Evolutionary conservation across 257 asterid genomes (phyloP).

Genomic region (Lithospermum erythrorhizon): DNA sequence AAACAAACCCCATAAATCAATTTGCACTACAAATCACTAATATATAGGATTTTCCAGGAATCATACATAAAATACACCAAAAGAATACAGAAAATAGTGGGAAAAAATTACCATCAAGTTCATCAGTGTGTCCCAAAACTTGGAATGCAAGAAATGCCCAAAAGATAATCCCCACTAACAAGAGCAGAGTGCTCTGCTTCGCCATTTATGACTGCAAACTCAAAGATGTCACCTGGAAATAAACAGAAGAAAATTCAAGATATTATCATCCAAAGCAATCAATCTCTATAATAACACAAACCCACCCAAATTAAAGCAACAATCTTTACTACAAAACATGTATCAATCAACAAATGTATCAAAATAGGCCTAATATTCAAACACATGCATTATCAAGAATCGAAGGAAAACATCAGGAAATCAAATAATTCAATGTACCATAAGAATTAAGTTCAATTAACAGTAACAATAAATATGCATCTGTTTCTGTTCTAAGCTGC

Average conservation of each 20-base stretch:
- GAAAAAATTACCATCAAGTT: constrained; percentile 37
- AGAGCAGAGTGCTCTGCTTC: constrained; percentile 13
- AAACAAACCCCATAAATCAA: neutral
- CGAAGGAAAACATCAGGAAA: neutral
- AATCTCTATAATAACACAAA: neutral
- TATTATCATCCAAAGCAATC: too few species aligned
- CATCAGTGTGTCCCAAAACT: constrained; percentile 43
- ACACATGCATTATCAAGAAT: neutral
- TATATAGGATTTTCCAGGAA: too few species aligned
- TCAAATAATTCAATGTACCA: too few species aligned
- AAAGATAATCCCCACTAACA: constrained; percentile 21
- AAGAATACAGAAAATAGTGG: neutral
- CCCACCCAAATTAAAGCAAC: constrained; percentile 16
- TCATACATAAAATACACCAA: neutral
- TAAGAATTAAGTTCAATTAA: too few species aligned
- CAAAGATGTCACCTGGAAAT: constrained; percentile 7
- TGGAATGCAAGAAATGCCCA: constrained; percentile 22
- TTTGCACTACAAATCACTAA: neutral
- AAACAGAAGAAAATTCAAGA: neutral
- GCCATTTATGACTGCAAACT: constrained; percentile 28
- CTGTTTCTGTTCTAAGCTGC: too few species aligned
- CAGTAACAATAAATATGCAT: too few species aligned
- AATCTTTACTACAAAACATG: too few species aligned
- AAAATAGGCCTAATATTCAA: constrained; percentile 22
- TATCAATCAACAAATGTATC: constrained; percentile 42